These are phyloP conservation scores for Boeremia exigua DNA, from an alignment of 2,329 filamentous ascomycete species.

Conservation along the genomic window DNA sequence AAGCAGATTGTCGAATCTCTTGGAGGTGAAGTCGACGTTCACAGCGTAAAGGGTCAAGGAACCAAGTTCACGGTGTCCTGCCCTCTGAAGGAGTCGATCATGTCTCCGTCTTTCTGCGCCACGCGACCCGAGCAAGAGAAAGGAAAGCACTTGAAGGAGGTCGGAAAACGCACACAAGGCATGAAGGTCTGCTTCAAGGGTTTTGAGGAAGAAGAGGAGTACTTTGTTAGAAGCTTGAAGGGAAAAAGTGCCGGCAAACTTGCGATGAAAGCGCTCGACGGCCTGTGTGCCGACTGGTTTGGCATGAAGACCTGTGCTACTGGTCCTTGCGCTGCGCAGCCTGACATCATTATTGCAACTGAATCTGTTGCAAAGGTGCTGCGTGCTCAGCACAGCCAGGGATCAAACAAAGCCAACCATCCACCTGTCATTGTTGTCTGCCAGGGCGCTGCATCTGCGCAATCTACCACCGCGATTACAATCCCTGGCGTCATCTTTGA, in stretches of 20 bases:
- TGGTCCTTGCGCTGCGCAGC: slow-evolving; percentile 17
- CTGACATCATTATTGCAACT: slow-evolving; percentile 42
- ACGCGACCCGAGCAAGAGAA: slow-evolving; percentile 31
- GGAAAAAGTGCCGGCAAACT: slow-evolving; percentile 40
- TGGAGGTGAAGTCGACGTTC: slow-evolving; percentile 46
- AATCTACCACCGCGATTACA: slow-evolving; percentile 44
- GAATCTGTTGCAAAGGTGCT: slow-evolving; percentile 39
- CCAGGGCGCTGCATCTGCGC: slow-evolving; percentile 43
- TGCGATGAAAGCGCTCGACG: slow-evolving; percentile 41
- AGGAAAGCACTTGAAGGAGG: slow-evolving; percentile 28
- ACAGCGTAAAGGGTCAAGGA: slow-evolving; percentile 43
- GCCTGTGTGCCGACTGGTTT: slow-evolving; percentile 45
- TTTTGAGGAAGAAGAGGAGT: slow-evolving; percentile 42
- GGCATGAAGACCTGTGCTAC: slow-evolving; percentile 36
- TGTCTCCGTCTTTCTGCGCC: slow-evolving; percentile 38
- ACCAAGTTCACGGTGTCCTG: slow-evolving; percentile 48
- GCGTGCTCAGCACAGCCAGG: slow-evolving; percentile 34
- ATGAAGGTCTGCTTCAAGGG: slow-evolving; percentile 42
- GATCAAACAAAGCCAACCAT: slow-evolving; percentile 21
- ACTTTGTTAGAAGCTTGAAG: slow-evolving; percentile 40
- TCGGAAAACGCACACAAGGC: slow-evolving; percentile 38
- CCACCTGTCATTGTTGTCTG: slow-evolving; percentile 45
- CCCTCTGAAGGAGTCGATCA: slow-evolving; percentile 38
- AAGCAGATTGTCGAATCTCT: slow-evolving; percentile 48
- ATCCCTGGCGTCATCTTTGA: slow-evolving; percentile 44